These are phyloP conservation scores for Ceratocystis albifundus DNA, from an alignment of 2,329 filamentous ascomycete species.

Conservation along the genomic window DNA sequence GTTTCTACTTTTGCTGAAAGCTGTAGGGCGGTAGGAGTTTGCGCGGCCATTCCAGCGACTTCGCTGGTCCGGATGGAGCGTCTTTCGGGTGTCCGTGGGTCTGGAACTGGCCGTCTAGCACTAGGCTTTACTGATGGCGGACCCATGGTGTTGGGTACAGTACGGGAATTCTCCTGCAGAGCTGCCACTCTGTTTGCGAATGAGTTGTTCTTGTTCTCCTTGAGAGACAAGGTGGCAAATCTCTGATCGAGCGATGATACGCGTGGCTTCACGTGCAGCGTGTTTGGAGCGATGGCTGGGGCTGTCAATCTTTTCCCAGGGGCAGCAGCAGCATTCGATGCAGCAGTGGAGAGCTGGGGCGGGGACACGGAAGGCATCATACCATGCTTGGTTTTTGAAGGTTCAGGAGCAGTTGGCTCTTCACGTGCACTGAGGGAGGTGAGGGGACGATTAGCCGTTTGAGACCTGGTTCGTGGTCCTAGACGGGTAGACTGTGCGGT, in stretches of 20 bases:
- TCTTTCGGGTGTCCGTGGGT: conserved; percentile 8
- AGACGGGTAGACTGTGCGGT: conserved; percentile 36
- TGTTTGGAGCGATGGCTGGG: background rate
- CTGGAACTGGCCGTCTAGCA: background rate
- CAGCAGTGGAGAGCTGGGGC: background rate
- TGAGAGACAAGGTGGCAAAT: conserved; percentile 17
- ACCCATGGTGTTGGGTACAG: background rate
- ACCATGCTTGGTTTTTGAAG: conserved; percentile 6
- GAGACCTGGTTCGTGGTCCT: conserved; percentile 20
- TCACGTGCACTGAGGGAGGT: conserved; percentile 13
- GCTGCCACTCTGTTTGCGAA: background rate
- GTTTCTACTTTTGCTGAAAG: conserved; percentile 9
- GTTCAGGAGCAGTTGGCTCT: background rate
- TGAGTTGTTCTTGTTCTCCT: conserved; percentile 11
- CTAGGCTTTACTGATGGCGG: background rate
- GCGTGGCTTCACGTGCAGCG: conserved; percentile 7
- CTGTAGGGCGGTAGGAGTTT: conserved; percentile 1
- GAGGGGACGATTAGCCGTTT: conserved; percentile 11
- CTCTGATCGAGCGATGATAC: conserved; percentile 12
- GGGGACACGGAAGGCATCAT: conserved; percentile 12
- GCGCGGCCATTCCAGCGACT: conserved; percentile 1
- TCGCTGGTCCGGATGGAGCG: conserved; percentile 1
- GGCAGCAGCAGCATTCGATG: background rate
- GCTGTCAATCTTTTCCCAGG: background rate
- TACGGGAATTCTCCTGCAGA: background rate